Percentiles rank a stretch among this genome's conserved stretches.
phyloP scores from a whole-genome alignment of 2,329 filamentous ascomycete genomes.

The Pseudogymnoascus sp. region DNA sequence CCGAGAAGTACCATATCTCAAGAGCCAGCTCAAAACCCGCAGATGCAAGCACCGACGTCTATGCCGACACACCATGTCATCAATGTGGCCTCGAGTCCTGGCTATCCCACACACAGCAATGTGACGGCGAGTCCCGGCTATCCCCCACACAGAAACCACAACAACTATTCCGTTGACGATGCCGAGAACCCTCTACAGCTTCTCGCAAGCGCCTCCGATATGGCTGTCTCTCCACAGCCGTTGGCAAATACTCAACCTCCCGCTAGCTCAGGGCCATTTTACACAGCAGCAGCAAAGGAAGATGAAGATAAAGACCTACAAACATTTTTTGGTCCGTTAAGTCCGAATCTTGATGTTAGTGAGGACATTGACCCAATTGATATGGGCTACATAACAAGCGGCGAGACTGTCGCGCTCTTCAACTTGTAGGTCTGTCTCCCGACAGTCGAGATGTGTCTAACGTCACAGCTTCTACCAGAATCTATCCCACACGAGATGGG shows the following conservation, averaged over 20 bases:
- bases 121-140: not conserved
- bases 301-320: constrained; percentile 43
- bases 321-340: constrained; percentile 58
- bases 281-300: constrained; percentile 27
- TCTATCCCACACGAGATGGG: constrained; percentile 66
- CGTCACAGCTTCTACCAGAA: constrained; percentile 55
- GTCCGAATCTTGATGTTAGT: constrained; percentile 54
- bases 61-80: not conserved
- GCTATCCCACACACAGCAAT: not conserved
- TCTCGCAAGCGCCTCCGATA: constrained; percentile 63
- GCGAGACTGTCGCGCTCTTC: constrained; percentile 57
- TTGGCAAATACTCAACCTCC: not conserved
- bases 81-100: not conserved
- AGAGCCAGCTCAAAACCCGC: constrained; percentile 17
- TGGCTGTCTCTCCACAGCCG: constrained; percentile 27
- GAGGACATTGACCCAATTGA: constrained; percentile 60
- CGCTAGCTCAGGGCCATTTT: constrained; percentile 14
- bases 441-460: constrained; percentile 9
- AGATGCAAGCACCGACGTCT: not conserved
- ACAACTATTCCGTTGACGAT: constrained; percentile 57
- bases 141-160: constrained; percentile 27
- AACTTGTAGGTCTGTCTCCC: constrained; percentile 42
- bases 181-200: constrained; percentile 68
- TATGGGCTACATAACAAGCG: constrained; percentile 57
- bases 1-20: constrained; percentile 20